Evolutionary conservation across 306 rosid genomes (phyloP).

Genomic region (Delonix regia): DNA sequence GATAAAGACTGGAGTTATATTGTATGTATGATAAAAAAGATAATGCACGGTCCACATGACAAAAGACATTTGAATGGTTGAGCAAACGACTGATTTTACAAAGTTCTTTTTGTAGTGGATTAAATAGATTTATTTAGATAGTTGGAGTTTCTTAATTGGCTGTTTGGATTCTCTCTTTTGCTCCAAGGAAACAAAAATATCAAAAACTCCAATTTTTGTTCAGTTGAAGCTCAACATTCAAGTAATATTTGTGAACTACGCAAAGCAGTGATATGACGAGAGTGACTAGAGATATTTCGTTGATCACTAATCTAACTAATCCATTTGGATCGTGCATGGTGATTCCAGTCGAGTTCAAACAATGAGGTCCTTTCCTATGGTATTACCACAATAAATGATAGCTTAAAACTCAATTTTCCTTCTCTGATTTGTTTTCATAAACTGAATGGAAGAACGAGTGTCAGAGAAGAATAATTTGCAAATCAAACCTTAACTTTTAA

Average conservation of each 20-base stretch:
- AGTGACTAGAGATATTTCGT: background rate
- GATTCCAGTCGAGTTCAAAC: background rate
- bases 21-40: background rate
- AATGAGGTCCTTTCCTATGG: background rate
- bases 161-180: background rate
- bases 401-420: background rate
- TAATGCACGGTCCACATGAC: constrained; percentile 21
- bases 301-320: background rate
- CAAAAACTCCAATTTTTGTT: background rate
- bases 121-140: background rate
- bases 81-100: constrained; percentile 32
- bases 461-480: background rate
- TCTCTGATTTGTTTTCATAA: background rate
- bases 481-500: background rate
- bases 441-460: background rate
- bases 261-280: background rate
- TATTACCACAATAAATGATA: background rate
- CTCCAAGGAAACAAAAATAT: background rate
- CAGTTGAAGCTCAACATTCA: background rate
- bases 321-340: background rate
- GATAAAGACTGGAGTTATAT: background rate
- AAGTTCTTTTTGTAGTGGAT: background rate
- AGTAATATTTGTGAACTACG: background rate
- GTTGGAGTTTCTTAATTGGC: background rate
- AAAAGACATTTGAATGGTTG: constrained; percentile 39